These are phyloP conservation scores for Elsinoe perseae DNA, from an alignment of 2,329 filamentous ascomycete genomes.

Conservation along the genomic window DNA sequence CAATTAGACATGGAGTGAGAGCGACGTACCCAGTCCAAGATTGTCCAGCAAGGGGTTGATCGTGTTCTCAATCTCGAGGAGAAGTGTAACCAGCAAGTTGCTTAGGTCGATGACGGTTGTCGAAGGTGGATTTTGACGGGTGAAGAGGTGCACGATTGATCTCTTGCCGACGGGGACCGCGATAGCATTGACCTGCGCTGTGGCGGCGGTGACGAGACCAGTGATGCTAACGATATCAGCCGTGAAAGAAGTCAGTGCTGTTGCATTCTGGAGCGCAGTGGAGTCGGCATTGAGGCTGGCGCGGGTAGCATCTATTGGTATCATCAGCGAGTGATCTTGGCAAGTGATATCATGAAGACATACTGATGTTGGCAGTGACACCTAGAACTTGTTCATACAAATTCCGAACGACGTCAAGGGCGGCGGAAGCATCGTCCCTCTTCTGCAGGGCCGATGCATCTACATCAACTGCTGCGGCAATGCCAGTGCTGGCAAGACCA, in stretches of 20 bases:
- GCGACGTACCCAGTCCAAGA: not conserved
- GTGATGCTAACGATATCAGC: not conserved
- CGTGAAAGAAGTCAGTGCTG: not conserved
- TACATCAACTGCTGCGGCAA: not conserved
- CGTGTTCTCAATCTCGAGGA: not conserved
- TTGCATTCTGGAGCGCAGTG: not conserved
- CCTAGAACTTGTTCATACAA: not conserved
- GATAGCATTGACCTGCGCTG: not conserved
- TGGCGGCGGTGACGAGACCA: not conserved
- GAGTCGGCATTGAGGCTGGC: not conserved
- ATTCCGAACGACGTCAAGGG: not conserved
- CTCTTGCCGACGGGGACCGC: not conserved
- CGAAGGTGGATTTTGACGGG: not conserved
- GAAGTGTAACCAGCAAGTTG: not conserved
- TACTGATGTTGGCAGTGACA: not conserved
- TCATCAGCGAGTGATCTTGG: not conserved
- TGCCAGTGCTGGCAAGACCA: not conserved
- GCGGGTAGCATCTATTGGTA: not conserved
- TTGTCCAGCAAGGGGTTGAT: not conserved
- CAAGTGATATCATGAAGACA: not conserved
- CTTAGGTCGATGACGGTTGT: not conserved
- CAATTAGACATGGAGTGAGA: not conserved
- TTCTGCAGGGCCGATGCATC: not conserved
- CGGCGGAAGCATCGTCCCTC: not conserved
- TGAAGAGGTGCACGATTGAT: not conserved